Evolutionary conservation across 2,329 filamentous ascomycete genomes (phyloP).

Genomic region (Ophiostoma novo-ulmi): DNA sequence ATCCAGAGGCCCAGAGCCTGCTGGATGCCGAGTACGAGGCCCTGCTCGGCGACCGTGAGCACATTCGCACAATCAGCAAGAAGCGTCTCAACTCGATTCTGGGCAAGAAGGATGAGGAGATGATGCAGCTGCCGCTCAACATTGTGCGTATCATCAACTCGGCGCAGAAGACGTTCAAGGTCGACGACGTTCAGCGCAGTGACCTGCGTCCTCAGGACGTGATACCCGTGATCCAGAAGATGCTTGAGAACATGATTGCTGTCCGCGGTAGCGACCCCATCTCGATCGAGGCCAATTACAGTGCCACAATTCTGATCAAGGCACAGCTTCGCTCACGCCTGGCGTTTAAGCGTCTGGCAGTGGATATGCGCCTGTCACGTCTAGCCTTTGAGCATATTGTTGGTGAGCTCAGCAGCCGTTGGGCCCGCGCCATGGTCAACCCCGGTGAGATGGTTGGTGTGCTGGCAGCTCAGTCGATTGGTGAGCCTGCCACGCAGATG

Average conservation of each 20-base stretch:
- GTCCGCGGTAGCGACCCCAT: conserved; percentile 80
- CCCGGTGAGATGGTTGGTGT: conserved; percentile 99
- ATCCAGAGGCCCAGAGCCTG: conserved; percentile 78
- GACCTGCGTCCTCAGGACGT: conserved; percentile 86
- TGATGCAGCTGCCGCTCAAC: conserved; percentile 89
- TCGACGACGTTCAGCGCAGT: conserved; percentile 78
- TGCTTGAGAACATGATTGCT: conserved; percentile 73
- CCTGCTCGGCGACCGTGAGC: conserved; percentile 66
- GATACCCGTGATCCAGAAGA: conserved; percentile 68
- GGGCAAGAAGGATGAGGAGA: conserved; percentile 67
- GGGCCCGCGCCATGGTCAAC: conserved; percentile 76
- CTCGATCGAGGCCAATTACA: conserved; percentile 79
- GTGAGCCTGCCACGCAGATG: conserved; percentile 98
- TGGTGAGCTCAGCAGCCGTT: conserved; percentile 84
- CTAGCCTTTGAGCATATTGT: conserved; percentile 88
- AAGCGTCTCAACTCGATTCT: conserved; percentile 31
- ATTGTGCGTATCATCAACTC: conserved; percentile 85
- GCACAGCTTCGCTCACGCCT: conserved; percentile 82
- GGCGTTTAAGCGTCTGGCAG: conserved; percentile 87
- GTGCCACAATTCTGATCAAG: conserved; percentile 88
- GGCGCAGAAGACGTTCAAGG: conserved; percentile 83
- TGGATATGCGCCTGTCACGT: conserved; percentile 79
- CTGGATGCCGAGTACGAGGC: conserved; percentile 86
- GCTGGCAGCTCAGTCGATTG: conserved; percentile 93
- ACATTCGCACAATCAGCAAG: conserved; percentile 64